These are phyloP conservation scores for Knoxdaviesia proteae DNA, from an alignment of 2,329 filamentous ascomycete species.

Conservation along the genomic window DNA sequence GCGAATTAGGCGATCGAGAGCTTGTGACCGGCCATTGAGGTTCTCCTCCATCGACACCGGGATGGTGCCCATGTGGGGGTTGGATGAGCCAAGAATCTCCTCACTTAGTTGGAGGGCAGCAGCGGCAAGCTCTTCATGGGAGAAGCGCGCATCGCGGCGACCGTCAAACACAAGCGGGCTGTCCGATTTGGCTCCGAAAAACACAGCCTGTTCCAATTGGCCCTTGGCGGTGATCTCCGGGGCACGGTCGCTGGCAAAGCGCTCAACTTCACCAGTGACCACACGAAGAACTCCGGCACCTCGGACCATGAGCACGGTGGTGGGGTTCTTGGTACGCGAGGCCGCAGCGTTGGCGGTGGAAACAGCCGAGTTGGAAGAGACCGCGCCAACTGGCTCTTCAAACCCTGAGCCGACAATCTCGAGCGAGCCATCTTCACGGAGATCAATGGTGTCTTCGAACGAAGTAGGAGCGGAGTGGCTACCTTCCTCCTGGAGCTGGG, in stretches of 20 bases:
- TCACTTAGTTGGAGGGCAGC: constrained; percentile 63
- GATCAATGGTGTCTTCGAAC: constrained; percentile 75
- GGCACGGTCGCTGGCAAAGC: constrained; percentile 34
- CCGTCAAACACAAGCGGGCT: constrained; percentile 77
- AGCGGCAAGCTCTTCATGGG: constrained; percentile 46
- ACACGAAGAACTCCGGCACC: constrained; percentile 41
- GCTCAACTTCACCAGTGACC: constrained; percentile 34
- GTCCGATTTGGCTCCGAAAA: constrained; percentile 63
- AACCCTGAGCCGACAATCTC: constrained; percentile 43
- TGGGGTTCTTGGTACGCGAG: constrained; percentile 37
- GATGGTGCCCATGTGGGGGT: constrained; percentile 50
- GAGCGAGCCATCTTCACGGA: constrained; percentile 43
- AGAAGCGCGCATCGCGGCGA: constrained; percentile 44
- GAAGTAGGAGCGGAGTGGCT: constrained; percentile 39
- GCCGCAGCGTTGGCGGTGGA: constrained; percentile 8
- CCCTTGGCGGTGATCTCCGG: constrained; percentile 59
- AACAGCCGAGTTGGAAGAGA: background rate
- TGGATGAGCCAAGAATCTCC: constrained; percentile 62
- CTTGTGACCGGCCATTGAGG: constrained; percentile 49
- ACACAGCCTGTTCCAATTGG: constrained; percentile 86
- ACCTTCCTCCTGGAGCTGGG: constrained; percentile 46
- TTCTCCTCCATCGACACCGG: constrained; percentile 66
- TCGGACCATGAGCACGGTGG: constrained; percentile 39
- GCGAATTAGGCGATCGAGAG: constrained; percentile 52
- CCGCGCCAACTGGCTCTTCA: constrained; percentile 26